Evolutionary conservation across 192 early-diverging fungal genomes (phyloP).

Genomic region (Entophlyctis luteolus): DNA sequence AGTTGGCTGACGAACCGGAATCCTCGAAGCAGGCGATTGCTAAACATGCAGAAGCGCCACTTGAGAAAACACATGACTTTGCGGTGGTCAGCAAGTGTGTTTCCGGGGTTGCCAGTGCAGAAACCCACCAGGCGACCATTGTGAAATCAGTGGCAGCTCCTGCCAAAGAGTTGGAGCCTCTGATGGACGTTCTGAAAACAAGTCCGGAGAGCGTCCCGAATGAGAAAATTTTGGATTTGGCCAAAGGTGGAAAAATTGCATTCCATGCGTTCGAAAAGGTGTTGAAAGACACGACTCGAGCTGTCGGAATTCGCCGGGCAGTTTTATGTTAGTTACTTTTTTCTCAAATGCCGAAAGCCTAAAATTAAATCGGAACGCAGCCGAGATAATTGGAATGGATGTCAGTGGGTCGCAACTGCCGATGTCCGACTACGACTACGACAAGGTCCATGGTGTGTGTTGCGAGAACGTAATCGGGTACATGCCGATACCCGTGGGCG

Average conservation of each 20-base stretch:
- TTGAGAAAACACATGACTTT: not conserved
- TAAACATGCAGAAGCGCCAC: not conserved
- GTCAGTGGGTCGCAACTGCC: constrained; percentile 58
- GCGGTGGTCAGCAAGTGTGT: too few relatives aligned
- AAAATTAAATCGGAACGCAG: constrained; percentile 12
- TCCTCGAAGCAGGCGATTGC: not conserved
- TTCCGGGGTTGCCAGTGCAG: too few relatives aligned
- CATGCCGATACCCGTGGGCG: constrained; percentile 85
- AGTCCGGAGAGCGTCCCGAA: constrained; percentile 51
- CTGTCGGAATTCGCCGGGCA: constrained; percentile 76
- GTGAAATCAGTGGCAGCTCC: constrained; percentile 8
- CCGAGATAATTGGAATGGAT: constrained; percentile 14
- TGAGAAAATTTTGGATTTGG: constrained; percentile 73
- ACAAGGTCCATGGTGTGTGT: constrained; percentile 83
- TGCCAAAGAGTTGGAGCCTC: not conserved
- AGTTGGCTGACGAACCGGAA: constrained; percentile 2
- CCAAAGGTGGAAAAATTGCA: constrained; percentile 67
- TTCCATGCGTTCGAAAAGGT: constrained; percentile 87
- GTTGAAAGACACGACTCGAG: constrained; percentile 71
- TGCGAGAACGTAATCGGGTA: constrained; percentile 96
- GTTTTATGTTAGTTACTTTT: constrained; percentile 49
- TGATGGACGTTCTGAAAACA: not conserved
- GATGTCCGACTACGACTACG: constrained; percentile 82
- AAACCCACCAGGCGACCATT: too few relatives aligned
- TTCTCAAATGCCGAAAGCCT: not conserved